These are phyloP conservation scores for Nemania serpens DNA, from an alignment of 2,329 filamentous ascomycete species.

Conservation along the genomic window DNA sequence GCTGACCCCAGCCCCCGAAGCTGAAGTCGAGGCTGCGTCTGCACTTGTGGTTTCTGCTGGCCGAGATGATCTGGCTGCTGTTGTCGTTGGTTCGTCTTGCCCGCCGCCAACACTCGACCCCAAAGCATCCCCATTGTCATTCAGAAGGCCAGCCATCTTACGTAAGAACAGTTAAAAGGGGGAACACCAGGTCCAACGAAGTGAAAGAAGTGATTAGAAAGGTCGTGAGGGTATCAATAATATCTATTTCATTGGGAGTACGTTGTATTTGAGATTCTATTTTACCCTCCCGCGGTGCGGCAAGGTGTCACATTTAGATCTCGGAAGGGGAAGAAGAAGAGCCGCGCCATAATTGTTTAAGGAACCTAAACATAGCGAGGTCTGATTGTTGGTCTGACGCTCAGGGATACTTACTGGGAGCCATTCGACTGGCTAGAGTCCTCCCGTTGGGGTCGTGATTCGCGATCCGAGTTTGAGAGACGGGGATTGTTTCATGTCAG, in stretches of 20 bases:
- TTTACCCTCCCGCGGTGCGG: background rate
- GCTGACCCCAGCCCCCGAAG: background rate
- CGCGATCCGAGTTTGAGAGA: slow-evolving; percentile 28
- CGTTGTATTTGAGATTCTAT: background rate
- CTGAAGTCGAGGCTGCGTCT: slow-evolving; percentile 20
- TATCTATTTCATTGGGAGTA: slow-evolving; percentile 24
- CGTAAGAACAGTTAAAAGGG: slow-evolving; percentile 23
- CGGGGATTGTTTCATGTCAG: slow-evolving; percentile 36
- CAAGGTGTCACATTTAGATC: background rate
- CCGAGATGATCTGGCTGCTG: slow-evolving; percentile 16
- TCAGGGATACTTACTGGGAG: background rate
- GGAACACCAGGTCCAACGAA: slow-evolving; percentile 41
- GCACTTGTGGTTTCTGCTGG: slow-evolving; percentile 17
- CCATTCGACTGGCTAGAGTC: slow-evolving; percentile 12
- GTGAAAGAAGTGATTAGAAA: slow-evolving; percentile 22
- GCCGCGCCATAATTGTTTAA: background rate
- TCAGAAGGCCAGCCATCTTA: slow-evolving; percentile 40
- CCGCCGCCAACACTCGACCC: slow-evolving; percentile 21
- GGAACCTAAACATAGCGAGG: slow-evolving; percentile 10
- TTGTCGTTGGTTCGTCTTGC: slow-evolving; percentile 9
- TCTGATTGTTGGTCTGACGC: background rate
- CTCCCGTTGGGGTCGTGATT: slow-evolving; percentile 31
- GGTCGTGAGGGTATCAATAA: slow-evolving; percentile 13
- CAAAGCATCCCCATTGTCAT: slow-evolving; percentile 31
- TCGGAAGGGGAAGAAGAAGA: background rate